Evolutionary conservation across 192 early-diverging fungal genomes (phyloP), one percentile per base, ranked within the genome.

Genomic region (Mortierella antarctica): DNA sequence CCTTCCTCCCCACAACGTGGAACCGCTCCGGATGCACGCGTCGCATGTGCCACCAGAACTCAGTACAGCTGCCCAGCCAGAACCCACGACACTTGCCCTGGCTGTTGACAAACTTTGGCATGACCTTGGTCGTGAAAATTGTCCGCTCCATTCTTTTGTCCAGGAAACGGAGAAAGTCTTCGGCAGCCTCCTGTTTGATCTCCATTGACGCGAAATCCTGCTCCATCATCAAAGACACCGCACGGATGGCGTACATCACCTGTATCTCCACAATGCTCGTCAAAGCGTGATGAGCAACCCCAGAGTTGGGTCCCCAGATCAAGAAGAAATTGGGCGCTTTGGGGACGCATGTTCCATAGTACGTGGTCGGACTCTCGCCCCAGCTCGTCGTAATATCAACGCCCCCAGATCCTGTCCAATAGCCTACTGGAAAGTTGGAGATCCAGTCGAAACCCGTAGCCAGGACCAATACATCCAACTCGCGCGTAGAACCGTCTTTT

Each of bases 391-490:
- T 13, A 21, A 80, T 80, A 45, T 80, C 77, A 21, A 68, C 40
- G 11, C 65, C 70, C 1, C 49, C 50, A 5, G 60, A 57, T 42
- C 77, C 77, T 47, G 57, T 67, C 60, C 65, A 68, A 15, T 80
- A 80, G 11, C 70, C 77, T 2, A 46, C 45, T 4, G 77, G 77
- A 52, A 72, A 80, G 47, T 67, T 68, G 15, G 58, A n/a, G n/a
- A 72, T 21, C 77, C 77, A 80, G 15, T 72, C 61, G 60, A 83
- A 88, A 6, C 85, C 88, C 58, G 84, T 84, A 11, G 86, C 83
- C 21, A 86, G 46, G 4, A 88, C 62, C 40, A 86, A 52, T 0
- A 88, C 59, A 80, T 86, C 84, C 8, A 86, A 71, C 14, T 86
- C 77, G 3, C 47, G 52, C 21, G 67, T 67, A 17, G 72, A 61